Evolutionary conservation across 371 early-diverging fungal genomes (phyloP).

Genomic region (Actinomucor elegans): DNA sequence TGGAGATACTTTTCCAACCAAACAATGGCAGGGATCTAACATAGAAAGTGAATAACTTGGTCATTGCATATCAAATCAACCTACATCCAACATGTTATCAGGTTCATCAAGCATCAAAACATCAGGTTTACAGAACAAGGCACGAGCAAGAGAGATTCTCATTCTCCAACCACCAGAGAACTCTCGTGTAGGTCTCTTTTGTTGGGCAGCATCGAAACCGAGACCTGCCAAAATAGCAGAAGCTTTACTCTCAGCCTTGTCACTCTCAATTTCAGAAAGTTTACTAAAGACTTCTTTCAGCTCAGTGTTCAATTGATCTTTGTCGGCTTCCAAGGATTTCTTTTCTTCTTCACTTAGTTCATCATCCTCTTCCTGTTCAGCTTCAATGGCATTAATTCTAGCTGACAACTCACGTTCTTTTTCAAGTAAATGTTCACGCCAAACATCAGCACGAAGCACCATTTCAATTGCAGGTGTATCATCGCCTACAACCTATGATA

Average conservation of each 20-base stretch:
- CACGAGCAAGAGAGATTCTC: slow-evolving; percentile 95
- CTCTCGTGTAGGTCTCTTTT: slow-evolving; percentile 80
- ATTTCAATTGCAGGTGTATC: slow-evolving; percentile 86
- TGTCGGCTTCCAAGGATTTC: slow-evolving; percentile 63
- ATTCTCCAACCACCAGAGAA: slow-evolving; percentile 97
- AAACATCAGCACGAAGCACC: slow-evolving; percentile 93
- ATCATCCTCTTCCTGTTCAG: slow-evolving; percentile 25
- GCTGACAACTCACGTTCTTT: slow-evolving; percentile 75
- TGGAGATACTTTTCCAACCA: slow-evolving; percentile 95
- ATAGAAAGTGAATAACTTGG: too few relatives aligned
- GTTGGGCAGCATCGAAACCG: slow-evolving; percentile 85
- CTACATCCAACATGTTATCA: slow-evolving; percentile 92
- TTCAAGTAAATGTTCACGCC: slow-evolving; percentile 85
- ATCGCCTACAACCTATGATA: slow-evolving; percentile 79
- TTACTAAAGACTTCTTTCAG: slow-evolving; percentile 83
- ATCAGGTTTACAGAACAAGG: slow-evolving; percentile 95
- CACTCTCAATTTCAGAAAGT: slow-evolving; percentile 92
- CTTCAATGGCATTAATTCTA: slow-evolving; percentile 41
- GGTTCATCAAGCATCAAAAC: slow-evolving; percentile 98
- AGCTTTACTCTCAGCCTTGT: slow-evolving; percentile 93
- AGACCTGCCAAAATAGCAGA: slow-evolving; percentile 93
- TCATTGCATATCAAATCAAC: too few relatives aligned
- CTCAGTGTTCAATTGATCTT: slow-evolving; percentile 61
- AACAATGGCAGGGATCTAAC: slow-evolving; percentile 85
- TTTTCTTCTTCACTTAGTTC: slow-evolving; percentile 54